Evolutionary conservation across 805 yeast species (phyloP).

Genomic region (Hanseniaspora meyeri): DNA sequence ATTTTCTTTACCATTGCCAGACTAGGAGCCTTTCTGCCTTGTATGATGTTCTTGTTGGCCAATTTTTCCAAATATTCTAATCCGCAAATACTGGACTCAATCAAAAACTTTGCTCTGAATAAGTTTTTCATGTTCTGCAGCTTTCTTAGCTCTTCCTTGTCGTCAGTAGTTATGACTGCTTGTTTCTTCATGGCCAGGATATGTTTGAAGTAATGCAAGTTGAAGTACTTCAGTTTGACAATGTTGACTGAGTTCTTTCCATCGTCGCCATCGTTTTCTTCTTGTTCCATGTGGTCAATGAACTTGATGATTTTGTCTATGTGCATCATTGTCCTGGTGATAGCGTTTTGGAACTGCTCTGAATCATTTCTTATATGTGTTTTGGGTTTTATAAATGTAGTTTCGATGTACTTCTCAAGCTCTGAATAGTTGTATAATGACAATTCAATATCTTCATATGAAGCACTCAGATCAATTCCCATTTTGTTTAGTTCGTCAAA

Average conservation of each 20-base stretch:
- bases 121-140: constrained; percentile 19
- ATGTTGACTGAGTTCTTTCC: not conserved
- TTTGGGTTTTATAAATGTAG: not conserved
- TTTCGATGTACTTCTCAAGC: not conserved
- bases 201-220: constrained; percentile 5
- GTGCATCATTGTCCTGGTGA: not conserved
- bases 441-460: constrained; percentile 5
- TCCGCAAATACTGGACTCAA: constrained; percentile 33
- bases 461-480: not conserved
- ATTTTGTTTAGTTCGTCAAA: not conserved
- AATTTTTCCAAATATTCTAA: constrained; percentile 37
- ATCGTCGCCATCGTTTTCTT: not conserved
- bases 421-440: not conserved
- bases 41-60: constrained; percentile 36
- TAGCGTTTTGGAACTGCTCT: not conserved
- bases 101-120: constrained; percentile 29
- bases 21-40: constrained; percentile 16
- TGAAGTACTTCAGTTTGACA: constrained; percentile 1
- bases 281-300: not conserved
- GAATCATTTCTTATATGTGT: constrained; percentile 5
- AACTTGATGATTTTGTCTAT: not conserved
- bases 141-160: constrained; percentile 4
- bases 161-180: constrained; percentile 4
- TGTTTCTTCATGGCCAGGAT: constrained; percentile 4
- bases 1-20: not conserved